Base-by-base conservation (phyloP, 2,329 filamentous ascomycete genomes). In the Byssothecium circinans region DNA sequence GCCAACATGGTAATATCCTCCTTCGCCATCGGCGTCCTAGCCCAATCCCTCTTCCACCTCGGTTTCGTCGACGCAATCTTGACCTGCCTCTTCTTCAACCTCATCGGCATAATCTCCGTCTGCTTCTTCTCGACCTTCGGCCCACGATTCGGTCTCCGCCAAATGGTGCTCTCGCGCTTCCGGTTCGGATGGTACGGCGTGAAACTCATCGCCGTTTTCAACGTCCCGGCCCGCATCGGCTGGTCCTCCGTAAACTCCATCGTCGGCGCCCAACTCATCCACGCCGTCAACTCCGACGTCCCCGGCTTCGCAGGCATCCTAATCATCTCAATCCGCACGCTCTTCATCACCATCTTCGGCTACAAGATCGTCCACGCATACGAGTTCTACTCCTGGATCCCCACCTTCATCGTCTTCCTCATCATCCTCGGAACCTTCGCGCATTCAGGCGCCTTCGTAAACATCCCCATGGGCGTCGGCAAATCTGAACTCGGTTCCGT, bases 231-330 rank as follows among this genome's bases (percentile, higher is more conserved):
- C 23, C 89, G 84, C 62, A 68, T 90, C 4, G 88, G 88, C 41
- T 92, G 89, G 84, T 85, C 85, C 4, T 79, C 85, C 0, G 84
- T 91, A 56, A 92, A 94, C 63, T 81, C 83, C 45, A 91, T 94
- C 53, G 87, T 92, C 14, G 89, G 88, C 15, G 87, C 87, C 0
- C 86, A 92, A 67, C 79, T 92, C 6, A 78, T 94, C 57, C 79
- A 89, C 47, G 85, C 88, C 0, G 84, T 92, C 37, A 91, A 89
- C 64, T 64, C 70, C 37, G 70, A 80, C 41, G 83, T 91, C 55
- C 86, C 87, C 6, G 86, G 87, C 37, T 86, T 78, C 63, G 88
- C 86, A 1, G 88, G 88, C 17, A 87, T 94, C 52, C 71, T 92
- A 32, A 81, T 91, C 53, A 88, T 91, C 54, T 82, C 86, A 8